Evolutionary conservation across 495 filamentous ascomycete species (phyloP), one percentile per base, ranked within the genome.

Genomic region (Penicillium riverlandense): DNA sequence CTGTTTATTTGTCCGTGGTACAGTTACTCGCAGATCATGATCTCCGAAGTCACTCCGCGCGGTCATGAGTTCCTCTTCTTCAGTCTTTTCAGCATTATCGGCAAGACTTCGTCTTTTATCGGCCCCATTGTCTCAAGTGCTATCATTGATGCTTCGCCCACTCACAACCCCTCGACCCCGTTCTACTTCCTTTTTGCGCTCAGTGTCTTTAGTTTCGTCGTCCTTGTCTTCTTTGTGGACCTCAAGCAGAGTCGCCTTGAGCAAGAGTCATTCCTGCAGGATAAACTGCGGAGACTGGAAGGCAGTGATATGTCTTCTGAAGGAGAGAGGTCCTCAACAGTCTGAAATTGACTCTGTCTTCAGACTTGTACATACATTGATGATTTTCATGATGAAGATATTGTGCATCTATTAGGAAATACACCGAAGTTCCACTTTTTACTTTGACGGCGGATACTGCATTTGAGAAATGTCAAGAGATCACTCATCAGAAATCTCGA

Each of bases 1-100:
- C 66, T 84, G 14, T 75, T 82, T 49, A 73, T 85, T 14, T 83
- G 80, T 49, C 79, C 81, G 2, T 84, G 80, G 80, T 84, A 83
- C 62, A 78, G 77, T 32, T 84, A 83, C 58, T 75, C 70, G 5
- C 78, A 82, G 53, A 83, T 78, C 58, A 79, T 84, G 77, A 83
- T 84, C 48, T 77, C 74, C 0, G 80, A 82, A 49, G 78, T 84
- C 29, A 81, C 78, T 0, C 80, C 80, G 0, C 66, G 78, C 8
- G 80, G 80, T 34, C 74, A 80, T 44, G 80, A 83, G 43, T 82
- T 83, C 54, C 58, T 83, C 0, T 84, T 83, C 66, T 84, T 84
- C 70, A 76, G 71, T 37, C 65, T 84, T 2, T 83, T 83, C 60
- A 76, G 70, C 47, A 82, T 82, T 49, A 72, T 84, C 33, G 79